These are phyloP conservation scores for Wickerhamiella siamensis DNA, from an alignment of 805 yeast species.

Conservation along the genomic window DNA sequence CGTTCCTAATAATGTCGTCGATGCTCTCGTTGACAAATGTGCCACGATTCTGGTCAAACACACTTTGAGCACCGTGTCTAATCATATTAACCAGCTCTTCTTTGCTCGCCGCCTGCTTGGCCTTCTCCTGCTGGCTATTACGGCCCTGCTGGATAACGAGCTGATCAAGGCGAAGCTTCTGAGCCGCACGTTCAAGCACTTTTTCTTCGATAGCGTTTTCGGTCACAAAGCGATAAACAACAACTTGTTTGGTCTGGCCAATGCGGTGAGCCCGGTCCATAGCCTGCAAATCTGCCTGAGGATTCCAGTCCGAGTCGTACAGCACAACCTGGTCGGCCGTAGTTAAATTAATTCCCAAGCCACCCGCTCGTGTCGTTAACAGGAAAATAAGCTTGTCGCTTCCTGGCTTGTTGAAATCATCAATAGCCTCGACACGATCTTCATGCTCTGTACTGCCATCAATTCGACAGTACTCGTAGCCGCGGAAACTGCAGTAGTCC, in stretches of 20 bases:
- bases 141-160: conserved; percentile 90
- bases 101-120: conserved; percentile 30
- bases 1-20: conserved; percentile 64
- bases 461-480: conserved; percentile 75
- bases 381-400: conserved; percentile 72
- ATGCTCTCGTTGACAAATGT: conserved; percentile 36
- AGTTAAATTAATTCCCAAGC: conserved; percentile 83
- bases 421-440: conserved; percentile 84
- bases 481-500: conserved; percentile 78
- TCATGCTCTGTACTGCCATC: conserved; percentile 92
- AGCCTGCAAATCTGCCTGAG: conserved; percentile 94
- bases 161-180: conserved; percentile 81
- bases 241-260: conserved; percentile 92
- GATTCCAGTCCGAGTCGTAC: conserved; percentile 95
- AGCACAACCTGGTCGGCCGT: conserved; percentile 80
- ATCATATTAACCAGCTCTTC: conserved; percentile 90
- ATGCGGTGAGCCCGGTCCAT: conserved; percentile 97
- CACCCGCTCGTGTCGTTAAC: conserved; percentile 92
- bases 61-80: conserved; percentile 87
- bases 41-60: conserved; percentile 42
- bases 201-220: conserved; percentile 96
- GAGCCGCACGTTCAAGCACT: conserved; percentile 90
- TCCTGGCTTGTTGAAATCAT: conserved; percentile 70
- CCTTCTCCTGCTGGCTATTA: conserved; percentile 13
- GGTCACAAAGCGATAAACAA: conserved; percentile 81